Conservation (phyloP, 1,284 basidiomycete genomes). For the Neonothopanus nambi region DNA sequence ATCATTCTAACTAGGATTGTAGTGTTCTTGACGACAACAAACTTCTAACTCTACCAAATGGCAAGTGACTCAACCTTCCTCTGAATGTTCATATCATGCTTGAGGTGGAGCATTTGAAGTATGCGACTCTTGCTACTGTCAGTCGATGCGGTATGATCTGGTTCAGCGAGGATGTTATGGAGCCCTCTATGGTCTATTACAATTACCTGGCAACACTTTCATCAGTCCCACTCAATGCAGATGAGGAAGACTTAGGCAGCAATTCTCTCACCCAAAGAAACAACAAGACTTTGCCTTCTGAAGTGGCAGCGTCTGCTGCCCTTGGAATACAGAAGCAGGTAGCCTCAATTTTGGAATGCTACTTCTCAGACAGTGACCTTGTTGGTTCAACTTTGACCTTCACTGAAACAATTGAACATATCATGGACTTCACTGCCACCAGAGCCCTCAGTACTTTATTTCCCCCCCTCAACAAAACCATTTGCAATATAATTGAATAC, state of each 20-base stretch:
- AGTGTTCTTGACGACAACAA: constrained; percentile 99
- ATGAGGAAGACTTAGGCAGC: constrained; percentile 82
- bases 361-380: constrained; percentile 83
- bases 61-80: constrained; percentile 96
- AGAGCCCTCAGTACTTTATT: constrained; percentile 95
- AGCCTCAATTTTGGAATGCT: constrained; percentile 75
- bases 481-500: constrained; percentile 93
- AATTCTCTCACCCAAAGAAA: constrained; percentile 62
- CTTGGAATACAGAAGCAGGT: constrained; percentile 83
- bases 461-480: constrained; percentile 95
- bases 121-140: constrained; percentile 97
- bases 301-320: constrained; percentile 58
- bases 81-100: constrained; percentile 99
- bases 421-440: constrained; percentile 96
- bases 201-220: constrained; percentile 85
- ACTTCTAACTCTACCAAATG: constrained; percentile 94
- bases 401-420: constrained; percentile 87
- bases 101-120: constrained; percentile 97
- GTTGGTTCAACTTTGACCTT: constrained; percentile 79
- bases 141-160: constrained; percentile 99
- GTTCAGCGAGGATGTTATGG: constrained; percentile 97
- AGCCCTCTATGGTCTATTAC: constrained; percentile 88
- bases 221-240: constrained; percentile 81
- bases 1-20: constrained; percentile 9
- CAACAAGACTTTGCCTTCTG: constrained; percentile 48